phyloP scores from a whole-genome alignment of 495 filamentous ascomycete genomes.

The Apodospora peruviana region DNA sequence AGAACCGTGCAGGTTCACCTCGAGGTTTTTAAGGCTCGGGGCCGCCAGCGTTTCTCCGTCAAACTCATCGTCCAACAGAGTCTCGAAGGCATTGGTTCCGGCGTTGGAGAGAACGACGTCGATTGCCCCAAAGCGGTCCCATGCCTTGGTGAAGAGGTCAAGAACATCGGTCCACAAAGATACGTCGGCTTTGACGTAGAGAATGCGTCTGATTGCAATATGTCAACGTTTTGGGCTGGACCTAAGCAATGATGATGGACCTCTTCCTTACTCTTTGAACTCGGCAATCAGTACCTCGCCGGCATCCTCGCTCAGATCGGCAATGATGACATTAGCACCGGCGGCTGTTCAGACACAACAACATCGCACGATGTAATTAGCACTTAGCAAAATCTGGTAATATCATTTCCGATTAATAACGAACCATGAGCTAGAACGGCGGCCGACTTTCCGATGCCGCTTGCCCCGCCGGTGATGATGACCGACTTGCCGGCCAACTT shows the following conservation, averaged over 20 bases:
- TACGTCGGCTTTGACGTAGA: conserved; percentile 1
- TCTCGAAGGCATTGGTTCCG: neutral
- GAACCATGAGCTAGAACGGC: neutral
- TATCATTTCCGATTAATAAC: too few relatives aligned
- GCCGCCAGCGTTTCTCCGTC: neutral
- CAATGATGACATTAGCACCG: conserved; percentile 1
- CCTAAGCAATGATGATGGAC: neutral
- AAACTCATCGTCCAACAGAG: neutral
- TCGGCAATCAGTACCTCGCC: neutral
- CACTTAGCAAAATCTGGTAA: too few relatives aligned
- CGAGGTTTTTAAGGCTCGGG: neutral
- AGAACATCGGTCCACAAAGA: neutral
- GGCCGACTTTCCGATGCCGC: neutral
- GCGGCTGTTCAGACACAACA: neutral
- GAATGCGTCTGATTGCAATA: neutral
- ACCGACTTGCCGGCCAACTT: neutral
- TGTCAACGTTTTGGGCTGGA: neutral
- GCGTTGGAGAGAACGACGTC: conserved; percentile 1
- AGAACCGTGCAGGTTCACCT: conserved; percentile 1
- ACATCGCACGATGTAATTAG: neutral
- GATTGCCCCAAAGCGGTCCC: neutral
- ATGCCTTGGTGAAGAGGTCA: neutral
- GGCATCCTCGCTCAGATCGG: conserved; percentile 1
- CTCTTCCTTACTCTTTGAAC: neutral
- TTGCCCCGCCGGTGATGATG: neutral